Conservation (phyloP, 2,329 filamentous ascomycete species). For the Talaromyces sp. region DNA sequence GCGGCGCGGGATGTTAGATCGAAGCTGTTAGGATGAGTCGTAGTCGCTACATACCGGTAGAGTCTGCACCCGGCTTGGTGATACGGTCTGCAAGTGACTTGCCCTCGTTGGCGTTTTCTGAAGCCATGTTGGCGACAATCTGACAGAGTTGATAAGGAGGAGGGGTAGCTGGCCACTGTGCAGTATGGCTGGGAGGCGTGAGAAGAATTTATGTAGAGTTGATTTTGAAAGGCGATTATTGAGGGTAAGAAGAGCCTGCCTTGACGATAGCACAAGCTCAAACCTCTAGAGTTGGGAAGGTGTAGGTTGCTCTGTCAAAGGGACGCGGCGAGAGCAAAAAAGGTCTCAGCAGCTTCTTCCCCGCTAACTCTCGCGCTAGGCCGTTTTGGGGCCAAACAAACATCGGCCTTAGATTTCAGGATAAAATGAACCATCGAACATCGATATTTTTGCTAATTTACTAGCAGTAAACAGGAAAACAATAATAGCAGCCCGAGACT, state of each 20-base stretch:
- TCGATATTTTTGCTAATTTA: neutral
- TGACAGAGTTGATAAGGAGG: constrained; percentile 1
- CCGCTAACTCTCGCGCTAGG: constrained; percentile 14
- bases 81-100: constrained; percentile 52
- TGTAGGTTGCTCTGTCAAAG: neutral
- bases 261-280: neutral
- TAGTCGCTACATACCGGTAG: constrained; percentile 34
- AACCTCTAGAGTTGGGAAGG: neutral
- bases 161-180: constrained; percentile 16
- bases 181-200: neutral
- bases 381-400: constrained; percentile 13
- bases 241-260: neutral
- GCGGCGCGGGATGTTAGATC: constrained; percentile 15
- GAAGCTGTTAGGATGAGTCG: constrained; percentile 35
- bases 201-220: neutral
- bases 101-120: constrained; percentile 35
- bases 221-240: neutral
- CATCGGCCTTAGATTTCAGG: neutral
- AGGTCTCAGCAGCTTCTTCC: constrained; percentile 16
- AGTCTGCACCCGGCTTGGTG: constrained; percentile 40
- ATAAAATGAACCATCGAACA: neutral
- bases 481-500: neutral
- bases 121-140: constrained; percentile 36
- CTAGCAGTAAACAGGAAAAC: neutral
- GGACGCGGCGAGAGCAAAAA: constrained; percentile 11